Percentiles rank a stretch among this genome's conserved stretches.
phyloP scores from a whole-genome alignment of 2,329 filamentous ascomycete species.

The Annulohypoxylon truncatum region DNA sequence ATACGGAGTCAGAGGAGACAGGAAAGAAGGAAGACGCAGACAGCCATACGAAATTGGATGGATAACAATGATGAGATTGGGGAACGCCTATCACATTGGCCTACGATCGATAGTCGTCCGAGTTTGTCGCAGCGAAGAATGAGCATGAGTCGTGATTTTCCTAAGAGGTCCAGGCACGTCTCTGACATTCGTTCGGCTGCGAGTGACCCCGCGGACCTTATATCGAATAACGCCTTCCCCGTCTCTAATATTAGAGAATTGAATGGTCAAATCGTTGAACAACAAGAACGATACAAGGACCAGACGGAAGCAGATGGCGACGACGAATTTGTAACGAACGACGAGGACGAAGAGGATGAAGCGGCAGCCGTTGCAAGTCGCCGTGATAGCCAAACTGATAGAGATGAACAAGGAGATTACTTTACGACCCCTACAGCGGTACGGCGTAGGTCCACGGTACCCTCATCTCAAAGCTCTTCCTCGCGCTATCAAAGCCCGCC shows the following conservation, averaged over 20 bases:
- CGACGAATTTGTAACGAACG: constrained; percentile 87
- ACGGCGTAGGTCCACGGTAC: constrained; percentile 52
- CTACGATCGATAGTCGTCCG: constrained; percentile 59
- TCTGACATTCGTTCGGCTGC: constrained; percentile 70
- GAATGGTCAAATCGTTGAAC: constrained; percentile 56
- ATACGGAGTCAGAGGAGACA: constrained; percentile 69
- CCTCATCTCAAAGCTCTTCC: constrained; percentile 50
- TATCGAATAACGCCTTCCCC: constrained; percentile 58
- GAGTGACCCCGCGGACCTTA: constrained; percentile 72
- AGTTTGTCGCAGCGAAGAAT: constrained; percentile 64
- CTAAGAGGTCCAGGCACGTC: constrained; percentile 60
- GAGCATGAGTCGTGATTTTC: constrained; percentile 62
- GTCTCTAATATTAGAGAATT: constrained; percentile 46
- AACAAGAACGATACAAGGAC: constrained; percentile 62
- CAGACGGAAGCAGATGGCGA: constrained; percentile 89
- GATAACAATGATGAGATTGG: constrained; percentile 70
- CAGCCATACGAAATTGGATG: constrained; percentile 92
- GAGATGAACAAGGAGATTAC: constrained; percentile 61
- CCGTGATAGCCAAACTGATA: constrained; percentile 43
- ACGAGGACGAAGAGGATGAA: constrained; percentile 73
- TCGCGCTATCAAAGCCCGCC: constrained; percentile 45
- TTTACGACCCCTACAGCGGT: constrained; percentile 64
- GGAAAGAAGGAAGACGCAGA: constrained; percentile 79
- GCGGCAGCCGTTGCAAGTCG: constrained; percentile 58
- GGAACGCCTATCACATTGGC: constrained; percentile 61